Percentiles rank a stretch among this genome's conserved stretches.
phyloP scores from a whole-genome alignment of 257 asterid genomes.

The Solanum corneliomulleri region DNA sequence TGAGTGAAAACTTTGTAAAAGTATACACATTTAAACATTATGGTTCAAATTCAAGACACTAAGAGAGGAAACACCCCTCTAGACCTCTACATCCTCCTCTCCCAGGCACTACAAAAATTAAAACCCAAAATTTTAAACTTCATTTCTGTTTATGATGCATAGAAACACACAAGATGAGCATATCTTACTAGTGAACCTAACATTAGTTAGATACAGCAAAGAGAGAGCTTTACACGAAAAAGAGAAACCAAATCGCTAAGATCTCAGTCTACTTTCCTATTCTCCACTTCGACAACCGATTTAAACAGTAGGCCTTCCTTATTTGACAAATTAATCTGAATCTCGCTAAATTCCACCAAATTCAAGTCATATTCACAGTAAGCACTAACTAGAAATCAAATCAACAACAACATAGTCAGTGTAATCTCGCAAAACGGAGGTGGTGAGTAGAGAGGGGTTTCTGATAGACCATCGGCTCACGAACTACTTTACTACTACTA shows the following conservation, averaged over 20 bases:
- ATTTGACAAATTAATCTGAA: neutral
- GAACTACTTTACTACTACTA: neutral
- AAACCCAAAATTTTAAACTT: neutral
- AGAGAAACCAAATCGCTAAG: neutral
- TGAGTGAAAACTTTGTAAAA: neutral
- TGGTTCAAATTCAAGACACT: neutral
- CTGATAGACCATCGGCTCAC: neutral
- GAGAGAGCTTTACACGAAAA: neutral
- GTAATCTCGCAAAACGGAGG: neutral
- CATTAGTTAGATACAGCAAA: neutral
- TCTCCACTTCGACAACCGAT: neutral
- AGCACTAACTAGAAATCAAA: neutral
- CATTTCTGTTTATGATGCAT: neutral
- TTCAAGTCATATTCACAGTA: neutral
- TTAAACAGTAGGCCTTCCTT: neutral
- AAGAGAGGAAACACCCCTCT: neutral
- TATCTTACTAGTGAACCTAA: neutral
- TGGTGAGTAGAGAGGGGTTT: neutral
- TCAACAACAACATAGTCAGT: neutral
- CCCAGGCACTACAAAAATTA: neutral
- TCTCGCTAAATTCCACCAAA: neutral
- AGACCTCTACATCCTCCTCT: neutral
- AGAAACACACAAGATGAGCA: neutral
- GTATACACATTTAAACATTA: neutral
- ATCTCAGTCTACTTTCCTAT: neutral